Evolutionary conservation across 2,329 filamentous ascomycete genomes (phyloP).

Genomic region (Claviceps fusiformis): DNA sequence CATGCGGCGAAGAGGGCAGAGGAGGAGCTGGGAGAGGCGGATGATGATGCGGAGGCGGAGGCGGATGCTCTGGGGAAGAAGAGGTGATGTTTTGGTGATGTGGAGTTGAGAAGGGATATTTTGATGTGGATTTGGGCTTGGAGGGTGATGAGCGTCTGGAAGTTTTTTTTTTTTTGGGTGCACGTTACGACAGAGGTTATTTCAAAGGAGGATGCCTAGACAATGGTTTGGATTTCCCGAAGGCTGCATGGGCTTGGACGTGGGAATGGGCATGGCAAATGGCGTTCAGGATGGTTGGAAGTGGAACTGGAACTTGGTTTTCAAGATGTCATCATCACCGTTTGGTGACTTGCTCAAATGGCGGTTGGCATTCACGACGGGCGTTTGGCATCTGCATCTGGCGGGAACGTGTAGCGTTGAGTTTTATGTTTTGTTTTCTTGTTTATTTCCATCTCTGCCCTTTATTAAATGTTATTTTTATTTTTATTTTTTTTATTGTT

Average conservation of each 20-base stretch:
- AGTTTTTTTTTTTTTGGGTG: neutral
- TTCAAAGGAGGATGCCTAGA: neutral
- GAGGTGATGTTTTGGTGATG: conserved; percentile 16
- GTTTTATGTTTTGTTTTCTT: neutral
- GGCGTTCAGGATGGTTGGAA: neutral
- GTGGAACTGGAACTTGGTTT: neutral
- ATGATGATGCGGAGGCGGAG: conserved; percentile 34
- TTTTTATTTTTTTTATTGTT: too few species aligned
- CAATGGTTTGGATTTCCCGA: neutral
- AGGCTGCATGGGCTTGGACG: neutral
- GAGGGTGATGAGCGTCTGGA: too few species aligned
- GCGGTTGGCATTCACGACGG: neutral
- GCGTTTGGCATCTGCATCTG: neutral
- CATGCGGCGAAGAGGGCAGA: conserved; percentile 19
- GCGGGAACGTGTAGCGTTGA: neutral
- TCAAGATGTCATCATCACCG: neutral
- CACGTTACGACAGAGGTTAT: neutral
- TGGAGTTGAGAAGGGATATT: too few species aligned
- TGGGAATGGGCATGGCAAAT: neutral
- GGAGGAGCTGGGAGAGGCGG: conserved; percentile 38
- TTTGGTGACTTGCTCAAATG: neutral
- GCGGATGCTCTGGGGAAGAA: conserved; percentile 27
- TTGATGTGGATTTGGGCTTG: too few species aligned
- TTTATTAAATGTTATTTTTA: too few species aligned
- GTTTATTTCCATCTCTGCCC: too few species aligned